Percentiles rank a stretch among this genome's conserved stretches.
Conservation (phyloP, 768 basidiomycete genomes). For the Pleurotus tuber-regium region DNA sequence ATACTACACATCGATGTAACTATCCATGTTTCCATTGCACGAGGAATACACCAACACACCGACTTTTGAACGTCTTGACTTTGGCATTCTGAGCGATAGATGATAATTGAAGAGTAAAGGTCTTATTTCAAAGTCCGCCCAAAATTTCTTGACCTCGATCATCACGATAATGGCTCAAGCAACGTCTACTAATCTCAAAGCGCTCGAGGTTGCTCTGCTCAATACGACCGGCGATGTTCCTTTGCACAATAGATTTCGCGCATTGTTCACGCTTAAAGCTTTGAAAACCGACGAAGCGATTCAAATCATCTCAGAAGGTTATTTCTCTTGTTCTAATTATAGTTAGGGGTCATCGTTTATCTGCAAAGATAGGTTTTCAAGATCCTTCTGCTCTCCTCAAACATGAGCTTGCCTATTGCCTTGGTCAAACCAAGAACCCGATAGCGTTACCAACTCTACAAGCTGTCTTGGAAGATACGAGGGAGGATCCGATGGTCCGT, state of each 20-base stretch:
- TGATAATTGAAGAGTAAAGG: conserved; percentile 18
- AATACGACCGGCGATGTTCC: conserved; percentile 70
- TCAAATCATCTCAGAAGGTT: conserved; percentile 82
- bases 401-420: conserved; percentile 95
- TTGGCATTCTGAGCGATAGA: conserved; percentile 60
- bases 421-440: conserved; percentile 82
- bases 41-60: conserved; percentile 46
- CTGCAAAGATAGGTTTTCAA: conserved; percentile 57
- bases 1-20: conserved; percentile 49
- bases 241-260: conserved; percentile 85
- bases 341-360: conserved; percentile 12
- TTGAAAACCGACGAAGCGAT: conserved; percentile 79
- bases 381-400: conserved; percentile 91
- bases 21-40: conserved; percentile 10
- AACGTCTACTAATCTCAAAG: conserved; percentile 53
- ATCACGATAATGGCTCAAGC: conserved; percentile 26
- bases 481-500: conserved; percentile 93
- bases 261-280: conserved; percentile 89
- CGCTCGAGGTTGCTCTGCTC: conserved; percentile 75
- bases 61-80: conserved; percentile 85
- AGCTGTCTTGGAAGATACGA: conserved; percentile 61
- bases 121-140: conserved; percentile 52
- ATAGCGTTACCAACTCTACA: conserved; percentile 80
- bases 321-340: conserved; percentile 5
- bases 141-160: conserved; percentile 30